Evolutionary conservation across 169 alveolate species (phyloP).

Genomic region (Haemoproteus tartakovskyi): DNA sequence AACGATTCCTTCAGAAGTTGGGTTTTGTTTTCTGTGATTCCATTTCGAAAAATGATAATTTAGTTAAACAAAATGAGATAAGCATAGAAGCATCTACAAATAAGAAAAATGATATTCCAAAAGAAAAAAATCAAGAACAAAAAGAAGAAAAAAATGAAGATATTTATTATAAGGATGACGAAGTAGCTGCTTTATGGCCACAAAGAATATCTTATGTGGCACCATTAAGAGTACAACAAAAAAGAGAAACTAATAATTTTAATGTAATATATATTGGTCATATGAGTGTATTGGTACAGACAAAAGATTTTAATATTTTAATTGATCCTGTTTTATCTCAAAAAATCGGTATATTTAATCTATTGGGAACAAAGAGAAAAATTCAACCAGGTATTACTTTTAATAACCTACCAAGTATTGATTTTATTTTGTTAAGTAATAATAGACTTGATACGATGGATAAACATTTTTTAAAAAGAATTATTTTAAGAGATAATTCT

Average conservation of each 20-base stretch:
- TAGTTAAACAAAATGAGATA: too few relatives aligned
- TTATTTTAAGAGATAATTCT: slow-evolving; percentile 54
- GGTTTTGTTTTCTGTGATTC: too few relatives aligned
- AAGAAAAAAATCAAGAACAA: too few relatives aligned
- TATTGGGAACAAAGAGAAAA: slow-evolving; percentile 40
- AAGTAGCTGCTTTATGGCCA: slow-evolving; percentile 56
- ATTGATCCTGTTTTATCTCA: slow-evolving; percentile 57
- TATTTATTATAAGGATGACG: neutral
- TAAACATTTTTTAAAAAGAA: slow-evolving; percentile 18
- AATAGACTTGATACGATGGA: slow-evolving; percentile 65
- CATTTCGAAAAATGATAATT: too few relatives aligned
- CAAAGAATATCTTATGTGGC: slow-evolving; percentile 29
- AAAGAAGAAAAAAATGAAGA: neutral
- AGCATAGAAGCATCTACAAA: too few relatives aligned
- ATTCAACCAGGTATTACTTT: slow-evolving; percentile 50
- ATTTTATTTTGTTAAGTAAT: slow-evolving; percentile 56
- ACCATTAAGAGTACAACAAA: slow-evolving; percentile 35
- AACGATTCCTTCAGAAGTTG: neutral
- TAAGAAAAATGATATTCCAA: too few relatives aligned
- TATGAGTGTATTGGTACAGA: slow-evolving; percentile 55
- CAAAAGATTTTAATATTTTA: slow-evolving; percentile 31
- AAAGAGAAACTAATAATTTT: slow-evolving; percentile 14
- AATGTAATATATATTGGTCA: slow-evolving; percentile 62
- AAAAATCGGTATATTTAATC: slow-evolving; percentile 28
- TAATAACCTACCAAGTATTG: slow-evolving; percentile 54